These are phyloP conservation scores for Trametes cinnabarina DNA, from an alignment of 768 basidiomycete species.

Conservation along the genomic window DNA sequence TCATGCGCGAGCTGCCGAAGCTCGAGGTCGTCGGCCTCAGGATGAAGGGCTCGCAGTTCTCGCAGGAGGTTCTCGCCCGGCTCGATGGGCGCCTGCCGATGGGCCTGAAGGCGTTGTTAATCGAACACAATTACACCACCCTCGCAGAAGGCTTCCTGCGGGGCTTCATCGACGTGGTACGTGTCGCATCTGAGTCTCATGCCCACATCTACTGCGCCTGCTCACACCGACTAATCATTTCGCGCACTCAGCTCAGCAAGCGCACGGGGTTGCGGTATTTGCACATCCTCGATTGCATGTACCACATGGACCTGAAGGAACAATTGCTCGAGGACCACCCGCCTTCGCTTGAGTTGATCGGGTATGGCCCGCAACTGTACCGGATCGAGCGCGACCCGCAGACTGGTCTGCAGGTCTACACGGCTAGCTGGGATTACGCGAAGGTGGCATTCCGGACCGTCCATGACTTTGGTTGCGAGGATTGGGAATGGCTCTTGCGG, in stretches of 20 bases:
- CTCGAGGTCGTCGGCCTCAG: constrained; percentile 12
- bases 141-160: too few species aligned
- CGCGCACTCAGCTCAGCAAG: neutral
- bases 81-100: neutral
- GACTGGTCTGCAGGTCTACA: neutral
- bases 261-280: neutral
- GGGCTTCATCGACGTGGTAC: neutral
- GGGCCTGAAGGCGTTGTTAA: neutral
- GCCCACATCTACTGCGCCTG: neutral
- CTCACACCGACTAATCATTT: neutral
- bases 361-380: constrained; percentile 8
- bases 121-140: neutral
- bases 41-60: neutral
- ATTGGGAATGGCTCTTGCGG: constrained; percentile 20
- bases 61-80: neutral
- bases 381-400: constrained; percentile 3
- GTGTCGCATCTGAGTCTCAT: neutral
- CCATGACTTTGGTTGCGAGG: constrained; percentile 15
- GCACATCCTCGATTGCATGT: neutral
- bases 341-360: constrained; percentile 7
- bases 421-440: constrained; percentile 1
- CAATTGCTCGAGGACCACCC: constrained; percentile 12
- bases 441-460: constrained; percentile 12
- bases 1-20: neutral
- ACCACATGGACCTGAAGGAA: constrained; percentile 1